A percentile compares a stretch with the other conserved stretches of the same genome.
Conservation (phyloP, 2,329 filamentous ascomycete genomes). For the Beauveria rudraprayagi region DNA sequence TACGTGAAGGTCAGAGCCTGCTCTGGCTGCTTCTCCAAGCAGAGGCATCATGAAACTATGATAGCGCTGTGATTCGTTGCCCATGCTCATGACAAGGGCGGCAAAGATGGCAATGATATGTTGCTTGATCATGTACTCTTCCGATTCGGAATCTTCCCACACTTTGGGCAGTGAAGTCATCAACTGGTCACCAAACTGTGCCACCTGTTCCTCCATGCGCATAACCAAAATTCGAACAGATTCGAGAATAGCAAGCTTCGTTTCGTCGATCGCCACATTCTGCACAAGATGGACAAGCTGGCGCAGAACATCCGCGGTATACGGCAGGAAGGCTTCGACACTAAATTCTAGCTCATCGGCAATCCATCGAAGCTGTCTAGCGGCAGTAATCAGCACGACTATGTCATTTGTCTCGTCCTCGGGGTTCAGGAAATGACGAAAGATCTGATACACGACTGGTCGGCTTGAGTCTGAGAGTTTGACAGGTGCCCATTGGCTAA, state of each 20-base stretch:
- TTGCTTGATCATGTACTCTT: slow-evolving; percentile 91
- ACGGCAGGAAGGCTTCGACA: slow-evolving; percentile 65
- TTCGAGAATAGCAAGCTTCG: slow-evolving; percentile 81
- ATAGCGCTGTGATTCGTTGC: slow-evolving; percentile 66
- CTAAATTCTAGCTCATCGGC: slow-evolving; percentile 81
- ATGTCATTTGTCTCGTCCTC: slow-evolving; percentile 76
- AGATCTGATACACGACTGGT: slow-evolving; percentile 77
- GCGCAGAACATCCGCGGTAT: slow-evolving; percentile 63
- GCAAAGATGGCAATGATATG: slow-evolving; percentile 80
- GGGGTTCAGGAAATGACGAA: slow-evolving; percentile 73
- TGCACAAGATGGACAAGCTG: slow-evolving; percentile 70
- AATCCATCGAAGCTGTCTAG: slow-evolving; percentile 71
- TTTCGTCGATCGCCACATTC: slow-evolving; percentile 75
- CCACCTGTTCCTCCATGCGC: slow-evolving; percentile 67
- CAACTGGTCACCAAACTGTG: slow-evolving; percentile 67
- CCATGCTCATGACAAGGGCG: slow-evolving; percentile 80
- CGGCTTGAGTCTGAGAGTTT: slow-evolving; percentile 61
- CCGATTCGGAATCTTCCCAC: slow-evolving; percentile 72
- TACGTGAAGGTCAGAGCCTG: slow-evolving; percentile 63
- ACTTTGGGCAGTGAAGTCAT: slow-evolving; percentile 71
- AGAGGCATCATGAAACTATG: slow-evolving; percentile 75
- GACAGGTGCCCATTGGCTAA: slow-evolving; percentile 83
- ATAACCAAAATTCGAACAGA: slow-evolving; percentile 76
- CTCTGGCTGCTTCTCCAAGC: slow-evolving; percentile 70
- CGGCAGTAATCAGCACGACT: slow-evolving; percentile 86